Percentiles rank a stretch among this genome's conserved stretches.
These are phyloP conservation scores for Apiotrichum gracile DNA, from an alignment of 1,284 basidiomycete species.

Conservation along the genomic window DNA sequence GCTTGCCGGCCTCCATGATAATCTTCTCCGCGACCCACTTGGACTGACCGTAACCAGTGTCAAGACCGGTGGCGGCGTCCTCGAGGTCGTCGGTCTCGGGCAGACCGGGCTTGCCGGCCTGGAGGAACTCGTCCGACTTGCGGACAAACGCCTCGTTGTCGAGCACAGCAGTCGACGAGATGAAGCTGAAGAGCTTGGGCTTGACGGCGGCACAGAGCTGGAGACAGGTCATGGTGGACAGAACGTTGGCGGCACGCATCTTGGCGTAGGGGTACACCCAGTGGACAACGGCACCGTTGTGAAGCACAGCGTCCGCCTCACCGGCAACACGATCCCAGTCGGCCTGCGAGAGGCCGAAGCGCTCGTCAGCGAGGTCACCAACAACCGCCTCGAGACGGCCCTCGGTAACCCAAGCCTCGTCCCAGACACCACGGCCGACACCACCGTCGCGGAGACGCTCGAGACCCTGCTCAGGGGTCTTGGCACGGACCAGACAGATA, in stretches of 20 bases:
- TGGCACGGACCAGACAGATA: constrained; percentile 81
- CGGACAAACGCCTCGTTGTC: constrained; percentile 87
- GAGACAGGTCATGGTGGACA: constrained; percentile 78
- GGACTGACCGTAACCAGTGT: constrained; percentile 91
- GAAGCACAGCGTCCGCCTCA: constrained; percentile 79
- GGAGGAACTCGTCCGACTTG: constrained; percentile 66
- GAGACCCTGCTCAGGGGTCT: constrained; percentile 60
- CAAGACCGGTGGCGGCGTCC: constrained; percentile 68
- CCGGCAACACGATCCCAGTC: constrained; percentile 65
- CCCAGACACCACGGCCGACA: constrained; percentile 85
- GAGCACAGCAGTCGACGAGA: constrained; percentile 89
- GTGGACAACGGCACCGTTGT: constrained; percentile 97
- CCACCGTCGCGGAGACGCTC: constrained; percentile 69
- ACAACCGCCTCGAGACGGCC: constrained; percentile 72
- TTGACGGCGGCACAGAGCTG: constrained; percentile 68
- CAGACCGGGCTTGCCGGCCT: constrained; percentile 59
- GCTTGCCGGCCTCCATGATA: constrained; percentile 78
- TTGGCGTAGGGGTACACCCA: constrained; percentile 99
- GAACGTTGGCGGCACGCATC: constrained; percentile 83
- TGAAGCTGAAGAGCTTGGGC: constrained; percentile 80
- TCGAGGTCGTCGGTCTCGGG: constrained; percentile 89
- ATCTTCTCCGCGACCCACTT: constrained; percentile 99
- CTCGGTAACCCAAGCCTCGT: constrained; percentile 71
- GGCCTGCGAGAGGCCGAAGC: constrained; percentile 65
- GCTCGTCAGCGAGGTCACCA: constrained; percentile 76